Percentiles rank a stretch among this genome's conserved stretches.
Conservation (phyloP, 2,329 filamentous ascomycete genomes). For the Ophiostoma pallidulum region DNA sequence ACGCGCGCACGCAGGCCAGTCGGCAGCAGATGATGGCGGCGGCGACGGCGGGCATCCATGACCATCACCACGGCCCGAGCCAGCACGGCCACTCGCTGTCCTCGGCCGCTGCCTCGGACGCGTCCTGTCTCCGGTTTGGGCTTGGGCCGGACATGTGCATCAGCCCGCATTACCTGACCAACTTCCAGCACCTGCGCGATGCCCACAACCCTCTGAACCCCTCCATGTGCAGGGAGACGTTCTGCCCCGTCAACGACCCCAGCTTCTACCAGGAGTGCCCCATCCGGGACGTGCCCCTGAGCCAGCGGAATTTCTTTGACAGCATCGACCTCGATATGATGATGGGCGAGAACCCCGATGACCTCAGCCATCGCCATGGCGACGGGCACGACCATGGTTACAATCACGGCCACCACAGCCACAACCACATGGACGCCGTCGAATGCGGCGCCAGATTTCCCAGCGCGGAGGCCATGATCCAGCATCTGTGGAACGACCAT, state of each 20-base stretch:
- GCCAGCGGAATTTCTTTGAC: constrained; percentile 10
- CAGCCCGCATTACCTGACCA: constrained; percentile 17
- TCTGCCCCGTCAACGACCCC: constrained; percentile 17
- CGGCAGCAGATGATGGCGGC: neutral
- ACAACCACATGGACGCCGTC: constrained; percentile 1
- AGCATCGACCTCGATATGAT: constrained; percentile 11
- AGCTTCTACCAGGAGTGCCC: constrained; percentile 18
- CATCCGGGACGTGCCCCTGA: constrained; percentile 8
- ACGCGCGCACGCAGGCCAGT: constrained; percentile 1
- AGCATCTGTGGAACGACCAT: constrained; percentile 18
- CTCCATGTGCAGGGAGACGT: constrained; percentile 10
- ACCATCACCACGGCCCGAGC: neutral
- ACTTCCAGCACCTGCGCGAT: constrained; percentile 16
- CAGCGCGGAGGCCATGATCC: constrained; percentile 17
- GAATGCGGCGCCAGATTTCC: constrained; percentile 18
- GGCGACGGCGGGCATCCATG: neutral
- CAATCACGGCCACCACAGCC: neutral
- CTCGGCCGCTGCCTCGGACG: neutral
- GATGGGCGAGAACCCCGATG: neutral
- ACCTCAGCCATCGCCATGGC: neutral
- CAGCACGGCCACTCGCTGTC: neutral
- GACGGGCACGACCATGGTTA: no score
- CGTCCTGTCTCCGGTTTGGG: constrained; percentile 6
- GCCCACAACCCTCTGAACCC: constrained; percentile 17
- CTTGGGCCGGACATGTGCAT: constrained; percentile 14